Evolutionary conservation across 2,329 filamentous ascomycete genomes (phyloP).

Genomic region (Kalaharituber pfeilii): DNA sequence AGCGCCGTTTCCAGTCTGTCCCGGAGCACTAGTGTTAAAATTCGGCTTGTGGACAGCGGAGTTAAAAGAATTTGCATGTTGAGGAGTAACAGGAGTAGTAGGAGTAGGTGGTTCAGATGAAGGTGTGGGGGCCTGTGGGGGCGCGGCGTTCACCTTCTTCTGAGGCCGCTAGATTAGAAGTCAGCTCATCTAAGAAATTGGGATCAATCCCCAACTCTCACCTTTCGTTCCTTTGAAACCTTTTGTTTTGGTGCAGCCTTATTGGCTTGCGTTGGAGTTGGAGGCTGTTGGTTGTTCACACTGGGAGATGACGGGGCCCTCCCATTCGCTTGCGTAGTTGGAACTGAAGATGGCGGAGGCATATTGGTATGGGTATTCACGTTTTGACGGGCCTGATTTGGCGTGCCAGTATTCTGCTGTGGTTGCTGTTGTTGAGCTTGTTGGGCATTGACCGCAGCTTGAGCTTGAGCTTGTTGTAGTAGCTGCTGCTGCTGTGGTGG

Average conservation of each 20-base stretch:
- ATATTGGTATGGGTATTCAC: slow-evolving; percentile 57
- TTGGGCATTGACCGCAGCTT: slow-evolving; percentile 23
- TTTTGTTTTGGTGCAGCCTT: slow-evolving; percentile 69
- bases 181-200: slow-evolving; percentile 26
- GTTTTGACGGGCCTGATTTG: slow-evolving; percentile 44
- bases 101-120: slow-evolving; percentile 40
- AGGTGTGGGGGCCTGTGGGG: slow-evolving; percentile 26
- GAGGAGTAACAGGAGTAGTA: slow-evolving; percentile 46
- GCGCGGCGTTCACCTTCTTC: slow-evolving; percentile 46
- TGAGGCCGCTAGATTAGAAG: slow-evolving; percentile 31
- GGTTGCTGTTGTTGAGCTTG: slow-evolving; percentile 28
- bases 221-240: slow-evolving; percentile 51
- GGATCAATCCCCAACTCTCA: slow-evolving; percentile 29
- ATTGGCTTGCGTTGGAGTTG: slow-evolving; percentile 55
- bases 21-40: slow-evolving; percentile 11
- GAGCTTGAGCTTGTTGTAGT: slow-evolving; percentile 17
- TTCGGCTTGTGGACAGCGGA: slow-evolving; percentile 21
- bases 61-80: slow-evolving; percentile 36
- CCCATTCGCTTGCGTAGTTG: slow-evolving; percentile 36
- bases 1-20: slow-evolving; percentile 30
- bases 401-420: slow-evolving; percentile 28
- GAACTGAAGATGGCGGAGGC: slow-evolving; percentile 48
- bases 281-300: slow-evolving; percentile 49
- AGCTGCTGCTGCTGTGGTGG: slow-evolving; percentile 18
- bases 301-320: slow-evolving; percentile 42